Evolutionary conservation across 73 alveolate species (phyloP).

Genomic region (Paramecium bursaria): DNA sequence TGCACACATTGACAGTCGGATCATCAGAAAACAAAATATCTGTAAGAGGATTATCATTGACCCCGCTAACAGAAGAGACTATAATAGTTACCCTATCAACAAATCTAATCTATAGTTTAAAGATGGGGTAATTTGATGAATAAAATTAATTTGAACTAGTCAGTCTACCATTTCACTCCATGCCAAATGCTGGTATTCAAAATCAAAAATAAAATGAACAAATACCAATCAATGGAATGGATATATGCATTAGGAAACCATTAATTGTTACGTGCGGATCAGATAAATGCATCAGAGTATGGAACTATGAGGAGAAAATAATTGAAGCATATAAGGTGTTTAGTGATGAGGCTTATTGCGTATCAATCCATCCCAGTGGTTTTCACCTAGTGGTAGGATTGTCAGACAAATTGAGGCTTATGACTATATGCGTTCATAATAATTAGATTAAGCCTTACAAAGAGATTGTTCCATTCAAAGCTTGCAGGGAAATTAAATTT

Average conservation of each 20-base stretch:
- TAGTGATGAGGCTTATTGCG: slow-evolving; percentile 92
- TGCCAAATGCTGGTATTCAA: slow-evolving; percentile 16
- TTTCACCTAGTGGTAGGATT: slow-evolving; percentile 97
- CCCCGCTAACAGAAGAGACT: slow-evolving; percentile 65
- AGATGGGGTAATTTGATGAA: slow-evolving; percentile 40
- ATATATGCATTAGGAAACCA: slow-evolving; percentile 98
- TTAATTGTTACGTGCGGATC: slow-evolving; percentile 97
- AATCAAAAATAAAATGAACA: too few species aligned
- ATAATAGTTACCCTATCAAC: slow-evolving; percentile 54
- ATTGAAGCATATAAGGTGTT: slow-evolving; percentile 92
- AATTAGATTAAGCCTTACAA: slow-evolving; percentile 83
- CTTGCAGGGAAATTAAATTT: slow-evolving; percentile 89
- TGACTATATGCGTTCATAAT: slow-evolving; percentile 90
- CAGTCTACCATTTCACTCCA: slow-evolving; percentile 63
- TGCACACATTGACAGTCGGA: slow-evolving; percentile 28
- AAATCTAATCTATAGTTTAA: slow-evolving; percentile 50
- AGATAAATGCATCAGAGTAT: slow-evolving; percentile 98
- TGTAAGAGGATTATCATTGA: slow-evolving; percentile 54
- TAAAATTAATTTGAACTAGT: slow-evolving; percentile 64
- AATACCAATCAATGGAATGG: slow-evolving; percentile 91
- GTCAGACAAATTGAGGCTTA: slow-evolving; percentile 94
- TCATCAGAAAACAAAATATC: slow-evolving; percentile 48
- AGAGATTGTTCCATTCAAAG: slow-evolving; percentile 91
- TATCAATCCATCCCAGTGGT: slow-evolving; percentile 95
- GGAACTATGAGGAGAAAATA: slow-evolving; percentile 96